Evolutionary conservation across 2,329 filamentous ascomycete species (phyloP).

Genomic region (Tolypocladium album): DNA sequence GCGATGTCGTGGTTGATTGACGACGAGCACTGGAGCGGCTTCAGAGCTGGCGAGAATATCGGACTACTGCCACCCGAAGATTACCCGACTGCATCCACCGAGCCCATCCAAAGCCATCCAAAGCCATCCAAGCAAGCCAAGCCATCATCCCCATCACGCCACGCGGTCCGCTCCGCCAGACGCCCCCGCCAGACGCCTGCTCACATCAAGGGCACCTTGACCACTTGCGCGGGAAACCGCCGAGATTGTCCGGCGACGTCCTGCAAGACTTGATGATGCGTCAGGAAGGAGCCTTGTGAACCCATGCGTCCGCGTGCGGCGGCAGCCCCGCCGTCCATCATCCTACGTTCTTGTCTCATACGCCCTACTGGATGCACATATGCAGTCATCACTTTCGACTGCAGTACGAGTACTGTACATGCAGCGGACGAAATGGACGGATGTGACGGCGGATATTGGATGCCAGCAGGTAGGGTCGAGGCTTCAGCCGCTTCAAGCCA

Average conservation of each 20-base stretch:
- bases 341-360: not conserved
- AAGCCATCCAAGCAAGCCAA: too few relatives aligned
- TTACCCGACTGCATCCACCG: not conserved
- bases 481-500: not conserved
- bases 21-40: not conserved
- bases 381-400: not conserved
- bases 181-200: not conserved
- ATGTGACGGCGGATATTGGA: not conserved
- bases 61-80: not conserved
- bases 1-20: constrained; percentile 1
- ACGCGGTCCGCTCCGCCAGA: not conserved
- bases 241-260: not conserved
- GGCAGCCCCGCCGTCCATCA: not conserved
- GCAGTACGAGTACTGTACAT: not conserved
- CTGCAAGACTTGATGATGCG: not conserved
- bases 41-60: not conserved
- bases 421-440: not conserved
- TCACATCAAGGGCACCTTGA: not conserved
- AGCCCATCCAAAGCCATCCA: too few relatives aligned
- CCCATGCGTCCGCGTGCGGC: not conserved
- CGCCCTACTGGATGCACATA: not conserved
- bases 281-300: not conserved
- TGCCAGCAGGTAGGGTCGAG: not conserved
- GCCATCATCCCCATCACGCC: not conserved
- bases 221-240: not conserved